Conservation (phyloP, 441 rosid genomes). For the Populus tomentosa region DNA sequence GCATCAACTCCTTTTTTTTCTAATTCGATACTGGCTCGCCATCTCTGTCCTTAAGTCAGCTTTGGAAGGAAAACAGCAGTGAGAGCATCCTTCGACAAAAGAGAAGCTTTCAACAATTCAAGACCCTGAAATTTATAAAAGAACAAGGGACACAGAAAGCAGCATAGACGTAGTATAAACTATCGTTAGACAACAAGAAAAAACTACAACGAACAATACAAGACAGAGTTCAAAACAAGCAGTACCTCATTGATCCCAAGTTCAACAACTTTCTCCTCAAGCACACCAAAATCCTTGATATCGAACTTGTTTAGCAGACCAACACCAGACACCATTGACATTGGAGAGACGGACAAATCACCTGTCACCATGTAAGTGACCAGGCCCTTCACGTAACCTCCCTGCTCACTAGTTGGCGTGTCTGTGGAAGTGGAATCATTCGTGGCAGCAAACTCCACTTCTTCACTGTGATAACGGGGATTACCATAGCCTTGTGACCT, state of each 20-base stretch:
- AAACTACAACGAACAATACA: not conserved
- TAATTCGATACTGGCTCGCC: not conserved
- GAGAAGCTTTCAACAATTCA: constrained; percentile 25
- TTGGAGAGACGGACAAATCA: constrained; percentile 22
- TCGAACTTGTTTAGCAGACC: constrained; percentile 17
- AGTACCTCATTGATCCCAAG: constrained; percentile 18
- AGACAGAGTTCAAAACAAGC: too few species aligned
- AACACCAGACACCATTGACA: constrained; percentile 25
- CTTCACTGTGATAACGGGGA: rapidly evolving
- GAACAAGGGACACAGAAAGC: not conserved
- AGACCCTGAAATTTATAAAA: not conserved
- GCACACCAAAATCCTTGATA: constrained; percentile 10
- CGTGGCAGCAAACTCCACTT: not conserved
- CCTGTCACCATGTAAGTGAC: constrained; percentile 33
- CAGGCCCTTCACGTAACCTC: constrained; percentile 28
- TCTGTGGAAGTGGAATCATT: not conserved
- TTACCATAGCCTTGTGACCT: too few species aligned
- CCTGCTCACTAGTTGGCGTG: not conserved
- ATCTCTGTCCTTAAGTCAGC: not conserved
- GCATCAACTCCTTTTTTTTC: not conserved
- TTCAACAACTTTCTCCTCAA: constrained; percentile 16
- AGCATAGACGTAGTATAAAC: too few species aligned
- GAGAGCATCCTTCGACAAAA: constrained; percentile 16
- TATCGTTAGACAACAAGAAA: not conserved
- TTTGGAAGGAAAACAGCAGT: constrained; percentile 4